Evolutionary conservation across 2,329 filamentous ascomycete genomes (phyloP).

Genomic region (Colletotrichum phormii): DNA sequence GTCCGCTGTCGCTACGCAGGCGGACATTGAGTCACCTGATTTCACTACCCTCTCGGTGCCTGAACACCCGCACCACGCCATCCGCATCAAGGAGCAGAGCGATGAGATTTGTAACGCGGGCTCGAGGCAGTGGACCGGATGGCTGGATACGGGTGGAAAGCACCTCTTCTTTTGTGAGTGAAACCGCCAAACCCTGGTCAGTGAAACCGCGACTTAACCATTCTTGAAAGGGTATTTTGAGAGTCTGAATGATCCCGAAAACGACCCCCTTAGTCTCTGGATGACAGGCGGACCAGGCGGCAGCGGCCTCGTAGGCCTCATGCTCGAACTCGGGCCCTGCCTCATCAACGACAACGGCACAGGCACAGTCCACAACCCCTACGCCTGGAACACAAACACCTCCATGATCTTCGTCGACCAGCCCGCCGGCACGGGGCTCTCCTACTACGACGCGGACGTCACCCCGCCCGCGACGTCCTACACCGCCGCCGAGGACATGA

Average conservation of each 20-base stretch:
- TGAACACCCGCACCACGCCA: conserved; percentile 38
- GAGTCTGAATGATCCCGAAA: conserved; percentile 41
- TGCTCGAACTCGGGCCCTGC: conserved; percentile 37
- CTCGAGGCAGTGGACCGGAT: conserved; percentile 44
- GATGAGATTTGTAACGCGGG: conserved; percentile 42
- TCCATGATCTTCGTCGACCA: conserved; percentile 58
- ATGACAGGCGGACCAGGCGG: conserved; percentile 70
- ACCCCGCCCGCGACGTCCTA: conserved; percentile 51
- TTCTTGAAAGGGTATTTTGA: conserved; percentile 44
- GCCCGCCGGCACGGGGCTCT: conserved; percentile 71
- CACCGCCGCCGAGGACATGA: conserved; percentile 59
- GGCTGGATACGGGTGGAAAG: conserved; percentile 41
- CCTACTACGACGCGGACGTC: conserved; percentile 47
- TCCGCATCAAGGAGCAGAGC: conserved; percentile 43
- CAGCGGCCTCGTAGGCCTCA: conserved; percentile 56
- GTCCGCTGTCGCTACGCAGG: conserved; percentile 6
- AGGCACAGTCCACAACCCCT: conserved; percentile 33
- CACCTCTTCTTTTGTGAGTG: conserved; percentile 39
- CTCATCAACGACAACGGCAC: conserved; percentile 31
- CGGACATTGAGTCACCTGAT: conserved; percentile 14
- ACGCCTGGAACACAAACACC: conserved; percentile 39
- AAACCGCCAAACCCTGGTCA: too few species aligned
- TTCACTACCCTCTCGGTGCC: conserved; percentile 27
- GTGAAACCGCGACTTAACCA: too few species aligned
- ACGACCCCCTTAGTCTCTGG: conserved; percentile 62